Conservation (phyloP, 164 flowering plant species). For the Saururus chinensis region DNA sequence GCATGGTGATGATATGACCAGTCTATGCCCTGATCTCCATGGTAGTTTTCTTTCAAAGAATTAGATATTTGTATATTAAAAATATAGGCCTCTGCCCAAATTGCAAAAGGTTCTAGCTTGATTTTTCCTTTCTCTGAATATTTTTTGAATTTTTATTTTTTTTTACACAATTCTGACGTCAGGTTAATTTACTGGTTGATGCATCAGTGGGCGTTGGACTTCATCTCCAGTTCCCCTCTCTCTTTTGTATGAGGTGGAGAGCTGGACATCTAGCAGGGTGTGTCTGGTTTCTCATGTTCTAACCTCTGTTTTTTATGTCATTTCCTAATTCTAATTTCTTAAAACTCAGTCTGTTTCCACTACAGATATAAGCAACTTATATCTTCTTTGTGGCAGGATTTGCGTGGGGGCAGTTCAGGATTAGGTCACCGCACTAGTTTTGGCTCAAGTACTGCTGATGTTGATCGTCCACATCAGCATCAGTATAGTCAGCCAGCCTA, state of each 20-base stretch:
- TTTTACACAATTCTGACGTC: conserved; percentile 76
- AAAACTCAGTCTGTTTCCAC: neutral
- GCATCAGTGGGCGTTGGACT: conserved; percentile 96
- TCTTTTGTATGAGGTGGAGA: conserved; percentile 62
- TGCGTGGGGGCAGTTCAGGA: conserved; percentile 41
- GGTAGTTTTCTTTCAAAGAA: too few relatives aligned
- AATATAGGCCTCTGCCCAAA: neutral
- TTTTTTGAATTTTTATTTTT: conserved; percentile 32
- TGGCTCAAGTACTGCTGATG: conserved; percentile 70
- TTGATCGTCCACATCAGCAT: conserved; percentile 41
- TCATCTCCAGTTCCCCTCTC: conserved; percentile 66
- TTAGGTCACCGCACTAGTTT: conserved; percentile 58
- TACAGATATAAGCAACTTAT: neutral
- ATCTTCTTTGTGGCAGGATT: conserved; percentile 40
- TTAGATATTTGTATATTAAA: too few relatives aligned
- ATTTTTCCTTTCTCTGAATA: neutral
- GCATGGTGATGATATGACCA: too few relatives aligned
- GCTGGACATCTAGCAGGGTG: conserved; percentile 84
- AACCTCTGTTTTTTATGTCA: neutral
- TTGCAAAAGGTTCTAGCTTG: neutral
- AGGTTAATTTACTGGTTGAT: conserved; percentile 86
- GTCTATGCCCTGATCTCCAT: too few relatives aligned
- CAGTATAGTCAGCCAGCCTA: conserved; percentile 76
- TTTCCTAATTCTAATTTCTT: too few relatives aligned
- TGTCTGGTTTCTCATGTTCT: conserved; percentile 10